Base-by-base conservation (phyloP, 805 yeast species). In the Kluyveromyces dobzhanskii region DNA sequence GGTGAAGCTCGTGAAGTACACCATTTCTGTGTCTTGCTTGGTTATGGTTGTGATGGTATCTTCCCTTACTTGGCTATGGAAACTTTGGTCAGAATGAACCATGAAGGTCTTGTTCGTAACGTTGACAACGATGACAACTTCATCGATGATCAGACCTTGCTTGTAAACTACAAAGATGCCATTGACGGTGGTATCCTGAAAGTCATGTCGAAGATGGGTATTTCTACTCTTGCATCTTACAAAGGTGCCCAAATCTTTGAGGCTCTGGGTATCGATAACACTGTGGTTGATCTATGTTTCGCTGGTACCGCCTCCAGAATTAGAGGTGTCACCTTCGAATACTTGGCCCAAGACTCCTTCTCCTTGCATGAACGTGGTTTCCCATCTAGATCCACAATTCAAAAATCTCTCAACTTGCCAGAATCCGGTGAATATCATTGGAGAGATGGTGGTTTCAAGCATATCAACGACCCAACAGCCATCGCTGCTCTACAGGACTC, bases 121-220 rank as follows among this genome's bases (percentile, higher is more conserved):
- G 63, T 57, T 32, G 70, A 70, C 24, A 53, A 56, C 35, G 59
- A 53, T 28, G 64, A 61, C 19, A 32, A 40, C 27, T 23, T 39
- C 7, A 59, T 84, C 39, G 56, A 78, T 13, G 78, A 78, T 46
- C 75, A 73, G 24, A 57, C 75, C 49, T 71, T 87, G 43, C 64
- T 88, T 45, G 70, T 70, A 38, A 90, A 90, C 69, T 90, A 86
- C 67, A 84, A 81, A 58, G 71, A 77, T 49, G 81, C 97, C 10
- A 71, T 85, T 43, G 94, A 90, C 57, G 82, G 86, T 40, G 97
- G 97, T 65, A 81, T 90, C 51, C 69, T 86, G 53, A 90, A 92
- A 70, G 97, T 92, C 44, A 90, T 90, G 98, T 86, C 97, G 27
- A 90, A 92, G 72, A 92, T 90, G 97, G 98, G 98, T 71, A 92